Evolutionary conservation across 1,284 basidiomycete genomes (phyloP).

Genomic region (Tylopilus sp.): DNA sequence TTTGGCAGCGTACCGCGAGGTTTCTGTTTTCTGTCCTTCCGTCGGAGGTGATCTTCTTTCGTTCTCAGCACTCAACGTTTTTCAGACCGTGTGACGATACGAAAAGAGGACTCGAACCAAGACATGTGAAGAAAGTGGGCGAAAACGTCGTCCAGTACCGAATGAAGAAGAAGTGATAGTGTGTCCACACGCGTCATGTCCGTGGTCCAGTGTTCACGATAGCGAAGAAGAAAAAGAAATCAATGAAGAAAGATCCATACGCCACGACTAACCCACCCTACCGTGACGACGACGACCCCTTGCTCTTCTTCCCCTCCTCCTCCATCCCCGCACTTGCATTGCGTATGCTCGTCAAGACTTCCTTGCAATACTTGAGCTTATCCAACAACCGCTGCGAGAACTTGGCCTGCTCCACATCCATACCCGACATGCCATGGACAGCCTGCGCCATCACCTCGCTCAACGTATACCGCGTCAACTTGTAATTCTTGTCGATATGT

Average conservation of each 20-base stretch:
- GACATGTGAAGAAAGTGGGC: too few relatives aligned
- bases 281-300: slow-evolving; percentile 17
- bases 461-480: slow-evolving; percentile 72
- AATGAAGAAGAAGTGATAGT: too few relatives aligned
- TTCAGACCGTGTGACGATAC: too few relatives aligned
- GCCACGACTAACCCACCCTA: not conserved
- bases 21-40: too few relatives aligned
- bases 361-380: slow-evolving; percentile 80
- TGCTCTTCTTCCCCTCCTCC: slow-evolving; percentile 11
- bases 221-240: not conserved
- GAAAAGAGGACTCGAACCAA: too few relatives aligned
- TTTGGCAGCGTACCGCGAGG: too few relatives aligned
- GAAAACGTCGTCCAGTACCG: too few relatives aligned
- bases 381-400: slow-evolving; percentile 63
- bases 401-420: slow-evolving; percentile 54
- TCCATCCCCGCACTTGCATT: slow-evolving; percentile 33
- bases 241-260: not conserved
- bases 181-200: too few relatives aligned
- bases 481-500: slow-evolving; percentile 87
- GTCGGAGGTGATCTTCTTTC: too few relatives aligned
- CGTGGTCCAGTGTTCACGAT: not conserved
- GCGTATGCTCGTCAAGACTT: slow-evolving; percentile 66
- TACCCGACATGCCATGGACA: slow-evolving; percentile 32
- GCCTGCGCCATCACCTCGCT: slow-evolving; percentile 67
- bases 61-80: too few relatives aligned